Base-by-base conservation (phyloP, 2,329 filamentous ascomycete species). In the Cadophora sp. region DNA sequence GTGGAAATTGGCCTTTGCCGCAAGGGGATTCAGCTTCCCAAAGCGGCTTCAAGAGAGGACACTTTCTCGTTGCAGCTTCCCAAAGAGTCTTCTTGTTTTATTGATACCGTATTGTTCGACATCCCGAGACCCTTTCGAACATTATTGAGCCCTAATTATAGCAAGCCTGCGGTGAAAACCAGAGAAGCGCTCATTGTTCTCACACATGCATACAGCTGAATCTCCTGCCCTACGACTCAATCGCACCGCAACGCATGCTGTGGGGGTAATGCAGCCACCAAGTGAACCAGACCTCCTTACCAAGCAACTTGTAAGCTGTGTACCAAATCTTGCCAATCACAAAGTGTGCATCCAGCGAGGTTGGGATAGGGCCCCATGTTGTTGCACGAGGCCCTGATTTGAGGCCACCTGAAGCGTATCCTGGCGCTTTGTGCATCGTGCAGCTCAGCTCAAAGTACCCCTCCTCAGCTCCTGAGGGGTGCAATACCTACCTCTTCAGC, bases 381-480 rank as follows among this genome's bases (percentile, higher is more conserved):
- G 26, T 50, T 55, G 37, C 37, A 50, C 37, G 11, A 58, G 19
- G 50, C 24, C 37, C 34, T 63, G 43, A 46, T 69, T 65, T 58
- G 65, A 68, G 53, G 59, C 34, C 48, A 58, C 62, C 62, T 40
- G 24, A 64, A 64, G 46, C 24, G 34, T 24, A 37, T 51, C 59
- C 62, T 37, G 3, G 43, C 27, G 19, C 19, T 24, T 22, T 22
- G n/a, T 26, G 43, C 24, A 27, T 22, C 40, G 14, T 62, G 22
- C 58, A 60, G 58, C 37, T 63, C 55, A 61, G 61, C 55, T 60
- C 24, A 8, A 61, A 12, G 60, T 51, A 60, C 40, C 66, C 66
- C 48, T 64, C 61, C 40, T 63, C 51, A 58, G 60, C 53, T 55
- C 53, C 14, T n/a, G 62, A 65, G 66, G 66, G 55, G 40, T 29